Conservation (phyloP, 768 basidiomycete genomes). For the Russula foetens region DNA sequence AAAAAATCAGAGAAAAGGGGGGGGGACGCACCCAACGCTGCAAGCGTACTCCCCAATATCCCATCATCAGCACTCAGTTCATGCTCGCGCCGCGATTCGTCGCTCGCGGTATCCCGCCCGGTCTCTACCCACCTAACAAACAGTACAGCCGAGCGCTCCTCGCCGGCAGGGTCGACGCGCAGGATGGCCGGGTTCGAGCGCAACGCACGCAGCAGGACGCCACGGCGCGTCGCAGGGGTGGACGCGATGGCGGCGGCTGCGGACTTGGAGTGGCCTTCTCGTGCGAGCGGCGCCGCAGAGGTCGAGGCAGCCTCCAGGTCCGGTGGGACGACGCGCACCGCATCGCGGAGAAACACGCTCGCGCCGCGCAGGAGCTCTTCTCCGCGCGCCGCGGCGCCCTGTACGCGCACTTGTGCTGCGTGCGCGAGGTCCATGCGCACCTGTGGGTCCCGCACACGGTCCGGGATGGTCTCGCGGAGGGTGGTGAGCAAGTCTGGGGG, state of each 20-base stretch:
- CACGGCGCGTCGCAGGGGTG: slow-evolving; percentile 9
- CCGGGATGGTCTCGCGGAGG: slow-evolving; percentile 61
- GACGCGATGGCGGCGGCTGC: neutral
- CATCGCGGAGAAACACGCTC: slow-evolving; percentile 55
- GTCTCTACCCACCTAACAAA: slow-evolving; percentile 54
- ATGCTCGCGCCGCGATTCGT: slow-evolving; percentile 40
- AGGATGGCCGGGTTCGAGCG: slow-evolving; percentile 69
- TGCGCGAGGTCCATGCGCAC: slow-evolving; percentile 57
- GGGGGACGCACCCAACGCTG: slow-evolving; percentile 46
- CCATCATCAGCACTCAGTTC: slow-evolving; percentile 43
- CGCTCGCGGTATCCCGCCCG: slow-evolving; percentile 48
- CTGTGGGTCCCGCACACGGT: slow-evolving; percentile 40
- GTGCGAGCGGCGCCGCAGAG: too few relatives aligned
- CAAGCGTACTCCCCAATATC: slow-evolving; percentile 43
- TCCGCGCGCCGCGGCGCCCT: slow-evolving; percentile 28
- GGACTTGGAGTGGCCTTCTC: too few relatives aligned
- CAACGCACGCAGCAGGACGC: slow-evolving; percentile 53
- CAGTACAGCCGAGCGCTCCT: slow-evolving; percentile 43
- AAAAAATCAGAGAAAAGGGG: neutral
- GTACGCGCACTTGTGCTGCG: slow-evolving; percentile 63
- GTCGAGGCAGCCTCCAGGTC: slow-evolving; percentile 32
- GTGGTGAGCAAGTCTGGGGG: slow-evolving; percentile 66
- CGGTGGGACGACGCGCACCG: slow-evolving; percentile 89
- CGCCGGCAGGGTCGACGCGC: slow-evolving; percentile 63
- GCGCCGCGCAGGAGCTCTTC: slow-evolving; percentile 58